Conservation (phyloP, 768 basidiomycete species). For the Stropharia rugosoannulata region DNA sequence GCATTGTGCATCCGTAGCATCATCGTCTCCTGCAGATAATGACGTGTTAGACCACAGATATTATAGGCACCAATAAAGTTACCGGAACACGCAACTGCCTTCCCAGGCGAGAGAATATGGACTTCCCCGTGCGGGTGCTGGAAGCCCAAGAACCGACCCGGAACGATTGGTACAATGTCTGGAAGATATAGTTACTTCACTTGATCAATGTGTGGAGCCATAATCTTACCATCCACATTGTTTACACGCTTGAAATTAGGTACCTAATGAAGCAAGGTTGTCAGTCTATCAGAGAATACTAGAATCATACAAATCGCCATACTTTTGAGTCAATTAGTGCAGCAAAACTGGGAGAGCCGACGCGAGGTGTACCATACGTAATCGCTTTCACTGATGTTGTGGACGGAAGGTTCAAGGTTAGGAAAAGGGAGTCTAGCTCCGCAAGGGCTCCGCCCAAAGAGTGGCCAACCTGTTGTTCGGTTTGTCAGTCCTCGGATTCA, state of each 20-base stretch:
- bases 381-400: slow-evolving; percentile 37
- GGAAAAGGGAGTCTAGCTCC: slow-evolving; percentile 48
- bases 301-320: background rate
- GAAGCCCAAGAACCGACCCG: slow-evolving; percentile 49
- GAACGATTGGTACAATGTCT: slow-evolving; percentile 58
- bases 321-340: slow-evolving; percentile 47
- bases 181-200: background rate
- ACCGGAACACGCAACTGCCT: slow-evolving; percentile 35
- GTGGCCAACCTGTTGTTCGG: slow-evolving; percentile 37
- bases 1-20: slow-evolving; percentile 53
- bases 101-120: slow-evolving; percentile 42
- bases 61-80: background rate
- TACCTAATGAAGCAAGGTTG: slow-evolving; percentile 18
- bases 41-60: background rate
- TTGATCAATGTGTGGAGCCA: background rate
- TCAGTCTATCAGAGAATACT: background rate
- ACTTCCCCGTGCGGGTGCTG: slow-evolving; percentile 53
- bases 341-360: slow-evolving; percentile 53
- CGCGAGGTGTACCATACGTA: slow-evolving; percentile 51
- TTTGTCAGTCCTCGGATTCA: background rate
- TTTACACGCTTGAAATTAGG: slow-evolving; percentile 40
- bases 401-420: slow-evolving; percentile 46
- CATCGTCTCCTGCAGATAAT: slow-evolving; percentile 44
- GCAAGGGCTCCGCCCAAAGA: slow-evolving; percentile 55
- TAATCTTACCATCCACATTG: slow-evolving; percentile 30